Base-by-base conservation (phyloP, 2,329 filamentous ascomycete genomes). In the Penicillium sp. region DNA sequence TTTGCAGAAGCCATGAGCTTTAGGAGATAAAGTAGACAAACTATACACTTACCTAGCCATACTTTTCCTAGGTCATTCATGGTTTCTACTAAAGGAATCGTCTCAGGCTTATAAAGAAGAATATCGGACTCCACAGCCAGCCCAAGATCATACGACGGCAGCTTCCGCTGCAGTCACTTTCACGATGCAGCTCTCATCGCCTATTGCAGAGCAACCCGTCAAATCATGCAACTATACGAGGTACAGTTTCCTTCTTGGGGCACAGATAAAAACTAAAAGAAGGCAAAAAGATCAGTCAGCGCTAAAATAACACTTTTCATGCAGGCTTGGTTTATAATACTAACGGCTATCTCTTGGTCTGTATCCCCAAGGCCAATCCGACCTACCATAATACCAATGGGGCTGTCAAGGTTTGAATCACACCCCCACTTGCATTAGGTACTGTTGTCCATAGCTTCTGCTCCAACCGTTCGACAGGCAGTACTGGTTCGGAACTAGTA, bases 291-390 rank as follows among this genome's bases (percentile, higher is more conserved):
- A 25, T 11, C 19, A 31, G 19, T 2, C 34, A n/a, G 9, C 16
- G 21, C 29, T 23, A n/a, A 10, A 23, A 23, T 23, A 23, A 23
- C 7, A 19, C 11, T 15, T 41, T 31, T 15, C 5, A 15, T 3
- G 5, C 15, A 71, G 68, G 69, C 61, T 67, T 68, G 4, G 72
- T 72, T 44, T 73, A 70, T 59, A 36, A 60, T 19, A 60, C 57
- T 29, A 71, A 70, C 38, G 70, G 72, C 29, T 71, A 71, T 53
- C 55, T 73, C 2, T 64, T 68, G 53, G 59, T 71, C 36, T 70
- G 70, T 36, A 60, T 65, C 13, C 41, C 67, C 9, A 59, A 62
- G 3, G 50, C 59, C 1, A 63, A 69, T 50, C 58, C 68, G 33
- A 62, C 49, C 23, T 66, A 66, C 59, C 51, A 63, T 13, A 57